A percentile compares a stretch with the other conserved stretches of the same genome.
These are phyloP conservation scores for Aspergillus arachidicola DNA, from an alignment of 2,329 filamentous ascomycete species.

Conservation along the genomic window DNA sequence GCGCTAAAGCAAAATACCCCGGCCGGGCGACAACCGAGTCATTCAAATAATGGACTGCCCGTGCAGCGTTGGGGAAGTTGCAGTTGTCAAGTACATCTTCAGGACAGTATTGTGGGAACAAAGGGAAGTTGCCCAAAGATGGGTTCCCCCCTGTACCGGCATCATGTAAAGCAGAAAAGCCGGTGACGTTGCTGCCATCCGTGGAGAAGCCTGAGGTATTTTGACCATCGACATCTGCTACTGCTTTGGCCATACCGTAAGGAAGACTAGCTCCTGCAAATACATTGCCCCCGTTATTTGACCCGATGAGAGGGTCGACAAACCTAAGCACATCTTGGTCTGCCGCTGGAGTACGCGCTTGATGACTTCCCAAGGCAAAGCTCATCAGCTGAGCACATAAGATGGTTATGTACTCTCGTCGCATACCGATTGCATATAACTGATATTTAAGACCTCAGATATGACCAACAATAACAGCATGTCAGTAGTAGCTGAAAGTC, in stretches of 20 bases:
- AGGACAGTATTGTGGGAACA: constrained; percentile 68
- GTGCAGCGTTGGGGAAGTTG: constrained; percentile 58
- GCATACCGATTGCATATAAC: neutral
- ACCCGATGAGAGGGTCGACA: constrained; percentile 58
- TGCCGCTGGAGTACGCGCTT: neutral
- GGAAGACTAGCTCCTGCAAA: constrained; percentile 59
- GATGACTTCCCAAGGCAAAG: neutral
- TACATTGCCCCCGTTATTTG: constrained; percentile 57
- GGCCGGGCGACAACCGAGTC: constrained; percentile 61
- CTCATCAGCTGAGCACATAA: neutral
- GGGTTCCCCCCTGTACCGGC: constrained; percentile 56
- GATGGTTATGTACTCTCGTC: neutral
- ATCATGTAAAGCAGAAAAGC: constrained; percentile 56
- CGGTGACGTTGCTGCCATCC: constrained; percentile 54
- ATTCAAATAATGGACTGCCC: constrained; percentile 52
- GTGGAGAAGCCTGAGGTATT: constrained; percentile 58
- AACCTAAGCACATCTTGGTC: constrained; percentile 48
- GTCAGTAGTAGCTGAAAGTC: neutral
- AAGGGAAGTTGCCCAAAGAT: constrained; percentile 71
- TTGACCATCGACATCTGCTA: constrained; percentile 55
- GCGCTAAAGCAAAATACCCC: constrained; percentile 65
- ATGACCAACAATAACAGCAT: neutral
- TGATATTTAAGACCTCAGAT: neutral
- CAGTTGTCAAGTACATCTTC: constrained; percentile 65
- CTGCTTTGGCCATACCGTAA: constrained; percentile 59